Evolutionary conservation across 2,329 filamentous ascomycete species (phyloP), one percentile per base, ranked within the genome.

Genomic region (Beauveria sp.): DNA sequence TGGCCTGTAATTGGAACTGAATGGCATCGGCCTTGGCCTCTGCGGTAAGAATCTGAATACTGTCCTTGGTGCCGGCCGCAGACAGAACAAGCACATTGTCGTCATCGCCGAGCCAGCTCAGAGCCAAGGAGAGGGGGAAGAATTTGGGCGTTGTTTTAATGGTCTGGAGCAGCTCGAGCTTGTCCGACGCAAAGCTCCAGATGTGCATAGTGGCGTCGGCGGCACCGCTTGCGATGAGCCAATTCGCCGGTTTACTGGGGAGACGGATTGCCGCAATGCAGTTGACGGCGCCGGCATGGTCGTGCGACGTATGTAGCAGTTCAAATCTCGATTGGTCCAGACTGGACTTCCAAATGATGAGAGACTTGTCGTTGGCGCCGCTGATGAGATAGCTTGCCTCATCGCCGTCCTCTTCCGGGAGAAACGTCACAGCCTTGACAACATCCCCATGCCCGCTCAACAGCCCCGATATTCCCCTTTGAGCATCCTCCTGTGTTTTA

Each of bases 351-450:
- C 93, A 98, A 62, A 96, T 72, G 58, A 85, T 85, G 63, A 97
- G 76, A 6, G 84, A 84, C 68, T 88, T 87, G 77, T 98, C 93
- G 61, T 92, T 88, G 34, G 90, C 88, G 46, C 92, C 95, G 64
- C 86, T 93, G 63, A 96, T 71, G 26, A 99, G 78, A 63, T 89
- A 78, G 30, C 79, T 81, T 18, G 74, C 70, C 18, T 75, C 68
- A 20, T 81, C 77, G 7, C 73, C 74, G 20, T 77, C 75, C 38
- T 73, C 72, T 50, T 71, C 69, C 1, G 85, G 83, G 59, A 93
- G 80, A 70, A 97, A 96, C 67, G 86, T 88, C 58, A 98, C 85
- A 12, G 87, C 90, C 73, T 92, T 96, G 64, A 98, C 91, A 58
- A 82, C 82, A 64, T 89, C 90, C 14, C 80, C 85, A 71, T 99